Conservation (phyloP, 768 basidiomycete species). For the Pisolithus orientalis region DNA sequence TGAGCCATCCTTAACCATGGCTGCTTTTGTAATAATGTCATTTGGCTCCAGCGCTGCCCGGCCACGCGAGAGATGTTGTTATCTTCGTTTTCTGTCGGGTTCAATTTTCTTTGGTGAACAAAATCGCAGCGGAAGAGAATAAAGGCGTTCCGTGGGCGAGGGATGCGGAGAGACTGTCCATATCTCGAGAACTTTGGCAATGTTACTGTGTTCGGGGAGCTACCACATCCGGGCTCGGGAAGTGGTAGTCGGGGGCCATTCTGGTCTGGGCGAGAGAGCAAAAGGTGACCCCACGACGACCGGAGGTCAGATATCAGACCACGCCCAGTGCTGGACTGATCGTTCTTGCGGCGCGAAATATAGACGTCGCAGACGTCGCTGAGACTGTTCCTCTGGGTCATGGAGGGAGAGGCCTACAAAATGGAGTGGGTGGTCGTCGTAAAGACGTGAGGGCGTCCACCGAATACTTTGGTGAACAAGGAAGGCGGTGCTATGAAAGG, state of each 20-base stretch:
- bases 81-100: conserved; percentile 55
- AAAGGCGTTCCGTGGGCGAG: conserved; percentile 72
- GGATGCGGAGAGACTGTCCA: conserved; percentile 41
- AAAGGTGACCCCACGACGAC: neutral
- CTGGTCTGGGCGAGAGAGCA: neutral
- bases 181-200: conserved; percentile 11
- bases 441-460: neutral
- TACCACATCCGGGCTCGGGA: conserved; percentile 15
- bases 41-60: conserved; percentile 58
- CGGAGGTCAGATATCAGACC: neutral
- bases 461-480: neutral
- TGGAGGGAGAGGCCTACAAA: conserved; percentile 13
- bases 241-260: conserved; percentile 5
- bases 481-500: conserved; percentile 11
- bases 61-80: conserved; percentile 64
- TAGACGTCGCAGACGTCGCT: conserved; percentile 26
- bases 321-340: neutral
- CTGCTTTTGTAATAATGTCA: conserved; percentile 37
- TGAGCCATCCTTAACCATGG: conserved; percentile 50
- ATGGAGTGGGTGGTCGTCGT: conserved; percentile 7
- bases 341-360: conserved; percentile 15
- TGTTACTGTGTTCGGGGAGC: conserved; percentile 12
- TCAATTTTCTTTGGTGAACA: conserved; percentile 54
- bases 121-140: conserved; percentile 76
- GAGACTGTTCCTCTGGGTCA: conserved; percentile 23